Conservation (phyloP, 1,284 basidiomycete genomes). For the Veloporphyrellus conicus region DNA sequence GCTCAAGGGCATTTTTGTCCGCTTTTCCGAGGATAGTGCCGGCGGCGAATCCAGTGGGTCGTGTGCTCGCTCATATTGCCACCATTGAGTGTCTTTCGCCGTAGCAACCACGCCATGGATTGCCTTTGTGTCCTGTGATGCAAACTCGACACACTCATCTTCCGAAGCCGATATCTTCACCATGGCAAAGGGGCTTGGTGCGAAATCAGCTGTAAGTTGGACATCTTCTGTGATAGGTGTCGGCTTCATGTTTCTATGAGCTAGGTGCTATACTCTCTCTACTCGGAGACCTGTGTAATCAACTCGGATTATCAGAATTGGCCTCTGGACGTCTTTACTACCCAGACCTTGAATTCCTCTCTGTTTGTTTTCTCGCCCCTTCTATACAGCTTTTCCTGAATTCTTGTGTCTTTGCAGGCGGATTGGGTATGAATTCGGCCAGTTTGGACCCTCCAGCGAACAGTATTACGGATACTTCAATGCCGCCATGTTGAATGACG, state of each 20-base stretch:
- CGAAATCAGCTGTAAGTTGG: conserved; percentile 62
- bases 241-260: conserved; percentile 1
- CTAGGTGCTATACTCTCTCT: conserved; percentile 73
- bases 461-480: conserved; percentile 56
- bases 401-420: conserved; percentile 49
- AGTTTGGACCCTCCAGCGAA: conserved; percentile 46
- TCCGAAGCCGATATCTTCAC: conserved; percentile 72
- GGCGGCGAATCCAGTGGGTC: conserved; percentile 38
- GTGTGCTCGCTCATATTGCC: conserved; percentile 3
- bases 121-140: conserved; percentile 79
- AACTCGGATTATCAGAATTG: conserved; percentile 73
- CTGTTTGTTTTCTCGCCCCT: conserved; percentile 25
- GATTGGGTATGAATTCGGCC: conserved; percentile 63
- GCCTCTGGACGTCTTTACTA: conserved; percentile 77
- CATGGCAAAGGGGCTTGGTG: conserved; percentile 70
- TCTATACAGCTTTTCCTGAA: conserved; percentile 31
- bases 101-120: conserved; percentile 81
- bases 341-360: conserved; percentile 45
- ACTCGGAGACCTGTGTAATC: conserved; percentile 69
- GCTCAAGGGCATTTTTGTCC: conserved; percentile 66
- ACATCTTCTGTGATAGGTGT: background rate
- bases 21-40: conserved; percentile 64
- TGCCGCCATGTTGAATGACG: conserved; percentile 54
- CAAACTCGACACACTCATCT: conserved; percentile 62
- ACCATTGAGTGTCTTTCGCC: conserved; percentile 9